These are phyloP conservation scores for Bremia lactucae DNA, from an alignment of 352 stramenopile species.

Conservation along the genomic window DNA sequence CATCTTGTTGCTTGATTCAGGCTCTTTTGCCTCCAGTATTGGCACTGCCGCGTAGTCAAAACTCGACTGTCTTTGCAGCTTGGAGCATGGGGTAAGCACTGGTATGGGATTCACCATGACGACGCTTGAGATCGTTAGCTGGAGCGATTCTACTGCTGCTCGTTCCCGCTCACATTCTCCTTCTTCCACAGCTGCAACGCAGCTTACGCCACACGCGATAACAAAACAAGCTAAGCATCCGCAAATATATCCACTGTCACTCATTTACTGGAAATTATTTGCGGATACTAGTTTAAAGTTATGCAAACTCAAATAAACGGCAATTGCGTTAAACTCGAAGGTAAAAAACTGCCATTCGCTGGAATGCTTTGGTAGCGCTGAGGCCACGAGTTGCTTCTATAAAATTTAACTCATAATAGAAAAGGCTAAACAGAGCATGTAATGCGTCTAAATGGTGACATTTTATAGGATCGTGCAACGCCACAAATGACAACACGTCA, in stretches of 20 bases:
- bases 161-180: slow-evolving; percentile 72
- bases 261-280: too few relatives aligned
- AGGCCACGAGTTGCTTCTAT: too few relatives aligned
- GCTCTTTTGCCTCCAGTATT: slow-evolving; percentile 3
- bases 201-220: slow-evolving; percentile 69
- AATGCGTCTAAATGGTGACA: too few relatives aligned
- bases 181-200: slow-evolving; percentile 64
- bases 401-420: too few relatives aligned
- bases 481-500: background rate
- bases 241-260: slow-evolving; percentile 66
- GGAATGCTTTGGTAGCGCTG: too few relatives aligned
- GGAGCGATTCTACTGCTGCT: slow-evolving; percentile 22
- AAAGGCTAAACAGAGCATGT: too few relatives aligned
- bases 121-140: slow-evolving; percentile 37
- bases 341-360: background rate
- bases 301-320: too few relatives aligned
- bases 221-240: slow-evolving; percentile 58
- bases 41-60: background rate
- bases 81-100: slow-evolving; percentile 32
- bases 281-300: too few relatives aligned
- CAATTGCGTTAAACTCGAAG: background rate
- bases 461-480: slow-evolving; percentile 4
- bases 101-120: slow-evolving; percentile 56
- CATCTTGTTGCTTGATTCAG: slow-evolving; percentile 11
- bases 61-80: slow-evolving; percentile 13